Evolutionary conservation across 179 eudicot species (phyloP), one percentile per base, ranked within the genome.

Genomic region (Beta lomatogona): DNA sequence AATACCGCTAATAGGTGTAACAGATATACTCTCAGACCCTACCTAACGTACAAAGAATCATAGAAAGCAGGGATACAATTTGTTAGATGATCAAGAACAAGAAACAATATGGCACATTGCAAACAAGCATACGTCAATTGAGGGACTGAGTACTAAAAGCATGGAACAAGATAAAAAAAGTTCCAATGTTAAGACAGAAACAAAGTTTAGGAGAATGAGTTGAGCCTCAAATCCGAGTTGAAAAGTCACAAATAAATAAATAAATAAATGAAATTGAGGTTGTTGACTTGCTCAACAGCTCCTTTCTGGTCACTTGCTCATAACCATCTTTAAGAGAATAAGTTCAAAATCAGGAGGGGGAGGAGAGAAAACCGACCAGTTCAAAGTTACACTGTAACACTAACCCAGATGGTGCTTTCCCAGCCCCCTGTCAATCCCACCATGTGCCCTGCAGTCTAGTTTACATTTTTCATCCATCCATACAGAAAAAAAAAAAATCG

Each of bases 1-100:
- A 60, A 85, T 63, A 59, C 86, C 89, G 71, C 71, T 71, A 41
- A 85, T 53, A 77, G 91, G 65, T 31, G 81, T 77, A 63, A 83
- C 72, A 74, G 93, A 82, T 53, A 88, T 85, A 53, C 73, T 81
- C 86, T 86, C 93, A 71, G 92, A 80, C 75, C 77, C 65, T 53
- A 73, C 63, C 77, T 74, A 74, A 14, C 22, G 10, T n/a, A 19
- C 59, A 52, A 2, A 87, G 71, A 74, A 19, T 45, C n/a, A 80
- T 13, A 84, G 6, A 77, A 45, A 63, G 44, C 11, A 75, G 16
- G 68, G 25, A 72, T 3, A 36, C 28, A 31, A 55, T 19, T 73
- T 25, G 48, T 57, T 15, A 79, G 14, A 71, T 71, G 60, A 60
- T 45, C 21, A 81, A 55, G 45, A 70, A 79, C 1, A 41, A 45